Evolutionary conservation across 148 eudicot genomes (phyloP), one percentile per base, ranked within the genome.

Genomic region (Amaranthus hypochondriacus): DNA sequence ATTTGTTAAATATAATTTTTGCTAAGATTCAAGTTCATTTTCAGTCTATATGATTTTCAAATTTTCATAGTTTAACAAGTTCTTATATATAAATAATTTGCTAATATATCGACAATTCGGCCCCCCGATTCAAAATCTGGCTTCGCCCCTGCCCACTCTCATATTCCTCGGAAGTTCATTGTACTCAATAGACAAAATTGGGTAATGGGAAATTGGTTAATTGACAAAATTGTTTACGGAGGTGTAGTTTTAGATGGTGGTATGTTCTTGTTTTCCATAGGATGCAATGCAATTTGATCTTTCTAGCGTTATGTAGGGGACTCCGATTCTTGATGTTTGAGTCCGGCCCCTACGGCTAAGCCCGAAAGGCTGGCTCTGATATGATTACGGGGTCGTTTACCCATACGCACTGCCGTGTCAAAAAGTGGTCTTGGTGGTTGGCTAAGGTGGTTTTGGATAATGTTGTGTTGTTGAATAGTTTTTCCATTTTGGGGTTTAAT

Each of bases 241-340:
- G 81, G 79, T 89, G 95, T 9, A 92, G 95, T 5, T 88, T 89
- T 4, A 92, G 92, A 4, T 92, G 87, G 78, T 92, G 88, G 39
- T 92, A 92, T 49, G 97, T 89, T 43, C 76, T 72, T 71, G 78
- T 86, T 77, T 89, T 88, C 92, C 97, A 89, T 54, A 92, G 2
- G 94, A 86, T 66, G 94, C 92, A 80, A 92, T 92, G 87, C 97
- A 89, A 78, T 86, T 85, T 56, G 94, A 89, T 60, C 92, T 75
- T 28, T 92, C 97, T 0, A 92, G 89, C 79, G 89, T 85, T 2
- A 92, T 76, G 77, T 78, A 89, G 3, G 97, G 94, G 2, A 88
- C 94, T 0, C 94, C 18, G 18, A 18, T 18, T 18, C 94, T 56
- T 73, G 81, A 28, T 85, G 83, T 69, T 89, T 92, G 4, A 92